A percentile compares a stretch with the other conserved stretches of the same genome.
Conservation (phyloP, 441 rosid species). For the Corymbia citriodora region DNA sequence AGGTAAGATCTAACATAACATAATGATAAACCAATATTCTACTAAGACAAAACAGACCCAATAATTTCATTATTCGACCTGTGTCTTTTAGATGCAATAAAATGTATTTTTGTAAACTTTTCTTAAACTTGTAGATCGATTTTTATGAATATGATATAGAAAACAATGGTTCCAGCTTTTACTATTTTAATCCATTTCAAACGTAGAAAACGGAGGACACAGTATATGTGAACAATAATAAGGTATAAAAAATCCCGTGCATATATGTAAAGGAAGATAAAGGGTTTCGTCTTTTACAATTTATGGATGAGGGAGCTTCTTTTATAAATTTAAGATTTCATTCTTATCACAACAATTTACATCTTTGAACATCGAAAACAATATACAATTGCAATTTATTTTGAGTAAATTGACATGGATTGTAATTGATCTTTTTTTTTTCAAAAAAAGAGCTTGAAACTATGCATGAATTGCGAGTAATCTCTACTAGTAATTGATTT, state of each 20-base stretch:
- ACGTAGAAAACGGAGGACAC: background rate
- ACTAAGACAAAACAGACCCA: background rate
- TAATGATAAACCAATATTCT: too few species aligned
- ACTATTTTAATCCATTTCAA: background rate
- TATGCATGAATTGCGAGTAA: too few species aligned
- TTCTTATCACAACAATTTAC: background rate
- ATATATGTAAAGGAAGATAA: background rate
- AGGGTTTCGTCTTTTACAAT: background rate
- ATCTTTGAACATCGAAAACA: background rate
- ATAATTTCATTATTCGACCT: background rate
- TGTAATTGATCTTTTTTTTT: too few species aligned
- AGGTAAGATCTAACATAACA: background rate
- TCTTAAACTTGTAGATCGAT: too few species aligned
- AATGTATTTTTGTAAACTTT: background rate
- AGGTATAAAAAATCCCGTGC: too few species aligned
- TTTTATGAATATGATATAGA: background rate
- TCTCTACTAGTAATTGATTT: too few species aligned
- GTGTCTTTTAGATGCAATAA: too few species aligned
- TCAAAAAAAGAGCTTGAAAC: too few species aligned
- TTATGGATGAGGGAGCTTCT: background rate
- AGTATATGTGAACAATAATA: background rate
- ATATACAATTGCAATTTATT: too few species aligned
- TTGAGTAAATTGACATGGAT: background rate
- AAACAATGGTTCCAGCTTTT: background rate
- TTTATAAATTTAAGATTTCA: background rate